Percentiles rank a stretch among this genome's conserved stretches.
phyloP scores from a whole-genome alignment of 306 rosid genomes.

The Medicago arabica region DNA sequence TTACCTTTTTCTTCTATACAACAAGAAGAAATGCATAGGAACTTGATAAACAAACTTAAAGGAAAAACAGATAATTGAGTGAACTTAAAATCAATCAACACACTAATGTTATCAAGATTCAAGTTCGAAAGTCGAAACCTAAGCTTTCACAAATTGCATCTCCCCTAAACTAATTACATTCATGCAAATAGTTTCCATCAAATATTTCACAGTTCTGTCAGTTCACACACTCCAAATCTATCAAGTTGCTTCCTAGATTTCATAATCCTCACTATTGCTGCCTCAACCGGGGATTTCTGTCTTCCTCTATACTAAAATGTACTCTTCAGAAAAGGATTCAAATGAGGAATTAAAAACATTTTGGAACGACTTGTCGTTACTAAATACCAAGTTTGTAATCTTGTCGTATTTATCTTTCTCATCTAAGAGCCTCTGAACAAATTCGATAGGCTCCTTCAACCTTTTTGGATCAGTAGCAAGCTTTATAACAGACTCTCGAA shows the following conservation, averaged over 20 bases:
- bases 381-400: slow-evolving; percentile 63
- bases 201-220: too few species aligned
- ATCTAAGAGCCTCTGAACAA: slow-evolving; percentile 76
- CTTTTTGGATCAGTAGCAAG: slow-evolving; percentile 76
- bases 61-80: too few species aligned
- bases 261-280: slow-evolving; percentile 87
- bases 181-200: too few species aligned
- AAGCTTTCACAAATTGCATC: too few species aligned
- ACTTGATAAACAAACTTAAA: too few species aligned
- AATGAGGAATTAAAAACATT: slow-evolving; percentile 79
- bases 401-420: slow-evolving; percentile 45
- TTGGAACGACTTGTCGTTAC: slow-evolving; percentile 75
- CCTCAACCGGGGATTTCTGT: slow-evolving; percentile 85
- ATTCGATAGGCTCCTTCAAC: slow-evolving; percentile 83
- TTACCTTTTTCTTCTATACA: too few species aligned
- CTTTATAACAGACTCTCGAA: slow-evolving; percentile 72
- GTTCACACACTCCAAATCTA: too few species aligned
- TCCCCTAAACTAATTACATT: too few species aligned
- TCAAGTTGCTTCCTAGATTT: slow-evolving; percentile 76
- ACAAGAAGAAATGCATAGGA: too few species aligned
- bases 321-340: slow-evolving; percentile 78
- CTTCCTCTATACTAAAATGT: slow-evolving; percentile 86
- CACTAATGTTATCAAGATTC: too few species aligned
- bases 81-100: too few species aligned
- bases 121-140: too few species aligned